These are phyloP conservation scores for Aspergillus luchuensis DNA, from an alignment of 2,329 filamentous ascomycete genomes.

Conservation along the genomic window DNA sequence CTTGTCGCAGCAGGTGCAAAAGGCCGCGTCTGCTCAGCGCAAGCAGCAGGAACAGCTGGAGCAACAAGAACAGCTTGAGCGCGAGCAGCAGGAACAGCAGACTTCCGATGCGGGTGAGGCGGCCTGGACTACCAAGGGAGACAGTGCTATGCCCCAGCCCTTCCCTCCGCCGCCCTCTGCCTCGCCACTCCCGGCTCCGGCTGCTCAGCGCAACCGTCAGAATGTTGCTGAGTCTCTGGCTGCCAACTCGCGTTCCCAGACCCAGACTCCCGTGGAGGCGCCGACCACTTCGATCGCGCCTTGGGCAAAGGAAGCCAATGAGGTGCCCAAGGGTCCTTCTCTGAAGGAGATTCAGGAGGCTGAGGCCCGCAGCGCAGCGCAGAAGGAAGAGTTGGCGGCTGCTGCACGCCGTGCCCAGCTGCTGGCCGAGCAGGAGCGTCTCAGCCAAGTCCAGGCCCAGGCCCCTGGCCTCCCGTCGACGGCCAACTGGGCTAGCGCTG, in stretches of 20 bases:
- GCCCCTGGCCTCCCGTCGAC: constrained; percentile 80
- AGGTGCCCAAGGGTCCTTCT: constrained; percentile 79
- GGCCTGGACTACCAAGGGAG: constrained; percentile 61
- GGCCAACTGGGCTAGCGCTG: constrained; percentile 80
- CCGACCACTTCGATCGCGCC: constrained; percentile 79
- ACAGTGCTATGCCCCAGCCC: constrained; percentile 65
- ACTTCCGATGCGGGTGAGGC: constrained; percentile 48
- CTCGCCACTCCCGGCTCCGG: constrained; percentile 84
- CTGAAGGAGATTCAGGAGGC: constrained; percentile 96
- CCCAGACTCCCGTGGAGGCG: constrained; percentile 70
- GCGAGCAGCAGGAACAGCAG: constrained; percentile 35
- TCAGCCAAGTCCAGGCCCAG: constrained; percentile 63
- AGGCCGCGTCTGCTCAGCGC: constrained; percentile 57
- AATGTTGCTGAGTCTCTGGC: constrained; percentile 76
- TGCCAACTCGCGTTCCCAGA: constrained; percentile 69
- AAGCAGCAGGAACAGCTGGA: constrained; percentile 37
- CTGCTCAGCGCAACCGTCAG: constrained; percentile 79
- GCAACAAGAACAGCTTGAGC: constrained; percentile 36
- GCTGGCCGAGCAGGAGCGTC: constrained; percentile 77
- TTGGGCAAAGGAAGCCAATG: constrained; percentile 83
- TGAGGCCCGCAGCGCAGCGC: constrained; percentile 88
- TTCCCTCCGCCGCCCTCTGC: constrained; percentile 73
- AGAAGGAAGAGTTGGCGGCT: constrained; percentile 78
- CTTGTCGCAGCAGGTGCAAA: constrained; percentile 81
- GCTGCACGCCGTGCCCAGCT: constrained; percentile 69